Evolutionary conservation across 148 eudicot species (phyloP).

Genomic region (Silene uniflora): DNA sequence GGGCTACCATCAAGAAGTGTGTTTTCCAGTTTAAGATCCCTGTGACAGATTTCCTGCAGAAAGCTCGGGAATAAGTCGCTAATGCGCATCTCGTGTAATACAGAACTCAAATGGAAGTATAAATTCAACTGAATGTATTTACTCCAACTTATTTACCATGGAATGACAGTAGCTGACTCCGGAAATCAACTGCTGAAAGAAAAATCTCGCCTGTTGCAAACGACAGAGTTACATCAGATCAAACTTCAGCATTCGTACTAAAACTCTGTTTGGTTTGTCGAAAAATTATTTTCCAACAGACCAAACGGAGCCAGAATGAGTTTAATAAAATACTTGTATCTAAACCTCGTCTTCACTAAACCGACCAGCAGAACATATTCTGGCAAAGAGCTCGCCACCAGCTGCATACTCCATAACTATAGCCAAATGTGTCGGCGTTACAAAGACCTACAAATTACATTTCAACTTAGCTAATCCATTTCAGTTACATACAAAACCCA

Average conservation of each 20-base stretch:
- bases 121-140: not conserved
- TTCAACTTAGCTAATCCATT: no score
- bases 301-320: not conserved
- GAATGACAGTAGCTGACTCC: slow-evolving; percentile 92
- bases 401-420: slow-evolving; percentile 85
- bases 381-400: slow-evolving; percentile 70
- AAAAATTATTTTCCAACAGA: not conserved
- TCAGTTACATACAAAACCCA: no score
- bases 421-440: slow-evolving; percentile 70
- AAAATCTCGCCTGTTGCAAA: slow-evolving; percentile 64
- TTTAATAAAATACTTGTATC: not conserved
- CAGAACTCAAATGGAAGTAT: not conserved
- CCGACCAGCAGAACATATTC: slow-evolving; percentile 62
- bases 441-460: slow-evolving; percentile 34
- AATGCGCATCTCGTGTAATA: not conserved
- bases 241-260: not conserved
- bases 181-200: slow-evolving; percentile 91
- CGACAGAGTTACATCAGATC: not conserved
- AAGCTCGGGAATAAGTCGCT: not conserved
- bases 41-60: slow-evolving; percentile 83
- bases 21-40: slow-evolving; percentile 91
- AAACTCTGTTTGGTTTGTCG: not conserved
- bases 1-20: slow-evolving; percentile 90
- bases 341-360: slow-evolving; percentile 71
- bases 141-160: slow-evolving; percentile 42